A percentile compares a stretch with the other conserved stretches of the same genome.
Evolutionary conservation across 352 stramenopile genomes (phyloP).

Genomic region (Blastocystis sp.): DNA sequence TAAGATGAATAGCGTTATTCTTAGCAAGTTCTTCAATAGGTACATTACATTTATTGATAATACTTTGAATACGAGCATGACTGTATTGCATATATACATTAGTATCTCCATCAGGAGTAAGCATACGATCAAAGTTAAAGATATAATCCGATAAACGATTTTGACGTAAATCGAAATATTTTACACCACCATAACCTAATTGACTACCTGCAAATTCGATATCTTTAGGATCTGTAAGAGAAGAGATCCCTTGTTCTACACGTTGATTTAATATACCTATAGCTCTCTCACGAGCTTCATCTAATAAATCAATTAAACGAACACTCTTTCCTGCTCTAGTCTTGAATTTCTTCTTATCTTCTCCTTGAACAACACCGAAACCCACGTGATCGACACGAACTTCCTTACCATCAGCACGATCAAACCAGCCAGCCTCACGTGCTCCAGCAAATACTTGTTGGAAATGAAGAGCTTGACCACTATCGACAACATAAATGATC

Average conservation of each 20-base stretch:
- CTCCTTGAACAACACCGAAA: conserved; percentile 67
- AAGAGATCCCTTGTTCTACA: conserved; percentile 54
- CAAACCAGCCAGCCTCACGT: conserved; percentile 53
- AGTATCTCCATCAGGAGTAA: conserved; percentile 93
- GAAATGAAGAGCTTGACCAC: conserved; percentile 66
- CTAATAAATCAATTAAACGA: conserved; percentile 87
- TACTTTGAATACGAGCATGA: conserved; percentile 84
- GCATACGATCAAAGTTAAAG: conserved; percentile 97
- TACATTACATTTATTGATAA: conserved; percentile 68
- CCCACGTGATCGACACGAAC: conserved; percentile 59
- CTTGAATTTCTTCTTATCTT: conserved; percentile 88
- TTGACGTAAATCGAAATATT: conserved; percentile 97
- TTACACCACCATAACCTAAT: conserved; percentile 92
- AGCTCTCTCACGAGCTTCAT: conserved; percentile 83
- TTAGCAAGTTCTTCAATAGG: conserved; percentile 45
- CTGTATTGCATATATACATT: conserved; percentile 97
- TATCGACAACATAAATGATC: conserved; percentile 70
- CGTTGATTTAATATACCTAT: conserved; percentile 68
- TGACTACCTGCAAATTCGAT: conserved; percentile 70
- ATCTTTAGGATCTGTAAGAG: conserved; percentile 55
- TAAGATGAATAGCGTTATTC: conserved; percentile 45
- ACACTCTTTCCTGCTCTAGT: conserved; percentile 89
- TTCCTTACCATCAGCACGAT: conserved; percentile 41
- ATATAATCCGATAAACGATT: conserved; percentile 91
- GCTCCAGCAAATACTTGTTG: conserved; percentile 61